phyloP scores from a whole-genome alignment of 2,329 filamentous ascomycete genomes.

The Falciphora oryzae region DNA sequence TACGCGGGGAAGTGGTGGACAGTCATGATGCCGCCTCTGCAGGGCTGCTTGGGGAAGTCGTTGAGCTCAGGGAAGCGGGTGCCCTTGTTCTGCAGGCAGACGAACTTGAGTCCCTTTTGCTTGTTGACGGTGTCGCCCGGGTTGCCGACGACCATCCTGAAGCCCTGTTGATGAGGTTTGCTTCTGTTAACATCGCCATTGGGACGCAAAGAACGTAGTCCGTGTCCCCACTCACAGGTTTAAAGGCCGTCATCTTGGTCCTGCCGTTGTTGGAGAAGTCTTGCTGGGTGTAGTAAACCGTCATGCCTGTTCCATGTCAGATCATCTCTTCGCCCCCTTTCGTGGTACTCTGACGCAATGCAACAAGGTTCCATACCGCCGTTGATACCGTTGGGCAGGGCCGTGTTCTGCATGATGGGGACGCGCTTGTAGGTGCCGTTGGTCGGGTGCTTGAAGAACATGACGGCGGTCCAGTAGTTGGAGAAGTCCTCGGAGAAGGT shows the following conservation, averaged over 20 bases:
- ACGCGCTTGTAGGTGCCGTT: slow-evolving; percentile 26
- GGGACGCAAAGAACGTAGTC: too few species aligned
- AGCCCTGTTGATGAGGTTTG: slow-evolving; percentile 24
- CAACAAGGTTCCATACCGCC: slow-evolving; percentile 20
- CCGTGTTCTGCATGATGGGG: slow-evolving; percentile 23
- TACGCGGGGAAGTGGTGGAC: slow-evolving; percentile 34
- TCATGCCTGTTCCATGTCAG: slow-evolving; percentile 24
- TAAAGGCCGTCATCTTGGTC: slow-evolving; percentile 33
- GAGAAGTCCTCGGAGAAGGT: slow-evolving; percentile 27
- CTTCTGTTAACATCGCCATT: not conserved
- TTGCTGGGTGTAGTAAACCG: slow-evolving; percentile 36
- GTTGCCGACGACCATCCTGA: slow-evolving; percentile 37
- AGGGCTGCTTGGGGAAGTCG: slow-evolving; percentile 32
- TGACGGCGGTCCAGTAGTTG: slow-evolving; percentile 28
- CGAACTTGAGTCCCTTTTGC: slow-evolving; percentile 32
- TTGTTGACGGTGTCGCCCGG: slow-evolving; percentile 25
- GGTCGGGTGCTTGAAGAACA: slow-evolving; percentile 18
- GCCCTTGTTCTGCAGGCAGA: slow-evolving; percentile 32
- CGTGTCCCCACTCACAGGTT: slow-evolving; percentile 26
- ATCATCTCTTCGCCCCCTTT: not conserved
- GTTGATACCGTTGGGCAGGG: slow-evolving; percentile 20
- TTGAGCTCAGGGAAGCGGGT: slow-evolving; percentile 35
- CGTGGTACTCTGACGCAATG: too few species aligned
- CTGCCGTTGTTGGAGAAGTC: slow-evolving; percentile 33
- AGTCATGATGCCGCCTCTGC: slow-evolving; percentile 36